Conservation (phyloP, 1,284 basidiomycete genomes). For the Singerocomus inundabilis region DNA sequence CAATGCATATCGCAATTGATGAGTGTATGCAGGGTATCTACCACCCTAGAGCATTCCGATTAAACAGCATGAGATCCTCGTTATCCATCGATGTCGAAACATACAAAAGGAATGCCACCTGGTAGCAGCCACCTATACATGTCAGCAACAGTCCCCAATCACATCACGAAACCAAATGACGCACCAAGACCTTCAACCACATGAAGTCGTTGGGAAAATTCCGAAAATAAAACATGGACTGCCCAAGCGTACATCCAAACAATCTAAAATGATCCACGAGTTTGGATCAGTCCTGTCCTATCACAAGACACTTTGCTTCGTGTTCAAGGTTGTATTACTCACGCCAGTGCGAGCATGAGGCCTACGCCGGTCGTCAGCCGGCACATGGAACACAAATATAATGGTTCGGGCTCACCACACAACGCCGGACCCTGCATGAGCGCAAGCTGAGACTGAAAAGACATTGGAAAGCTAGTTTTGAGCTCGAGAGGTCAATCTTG, state of each 20-base stretch:
- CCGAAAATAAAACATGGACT: slow-evolving; percentile 11
- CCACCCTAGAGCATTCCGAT: neutral
- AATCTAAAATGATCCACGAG: neutral
- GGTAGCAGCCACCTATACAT: neutral
- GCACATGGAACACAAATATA: neutral
- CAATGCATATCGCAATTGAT: neutral
- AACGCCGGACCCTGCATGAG: neutral
- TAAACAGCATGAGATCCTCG: neutral
- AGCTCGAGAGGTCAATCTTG: too few species aligned
- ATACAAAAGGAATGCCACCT: slow-evolving; percentile 9
- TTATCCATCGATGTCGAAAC: neutral
- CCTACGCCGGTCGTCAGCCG: neutral
- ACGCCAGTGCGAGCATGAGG: slow-evolving; percentile 5
- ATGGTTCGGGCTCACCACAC: slow-evolving; percentile 10
- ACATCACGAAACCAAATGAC: neutral
- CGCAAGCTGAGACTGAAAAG: neutral
- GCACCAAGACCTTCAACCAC: slow-evolving; percentile 11
- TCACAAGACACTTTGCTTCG: neutral
- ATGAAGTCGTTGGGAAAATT: slow-evolving; percentile 16
- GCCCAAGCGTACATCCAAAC: slow-evolving; percentile 14
- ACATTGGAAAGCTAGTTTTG: slow-evolving; percentile 1
- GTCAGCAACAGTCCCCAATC: neutral
- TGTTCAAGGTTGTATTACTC: slow-evolving; percentile 2
- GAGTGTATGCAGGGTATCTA: slow-evolving; percentile 1
- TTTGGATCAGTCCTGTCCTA: neutral